Evolutionary conservation across 345 rosid species (phyloP).

Genomic region (Reutealis trisperma): DNA sequence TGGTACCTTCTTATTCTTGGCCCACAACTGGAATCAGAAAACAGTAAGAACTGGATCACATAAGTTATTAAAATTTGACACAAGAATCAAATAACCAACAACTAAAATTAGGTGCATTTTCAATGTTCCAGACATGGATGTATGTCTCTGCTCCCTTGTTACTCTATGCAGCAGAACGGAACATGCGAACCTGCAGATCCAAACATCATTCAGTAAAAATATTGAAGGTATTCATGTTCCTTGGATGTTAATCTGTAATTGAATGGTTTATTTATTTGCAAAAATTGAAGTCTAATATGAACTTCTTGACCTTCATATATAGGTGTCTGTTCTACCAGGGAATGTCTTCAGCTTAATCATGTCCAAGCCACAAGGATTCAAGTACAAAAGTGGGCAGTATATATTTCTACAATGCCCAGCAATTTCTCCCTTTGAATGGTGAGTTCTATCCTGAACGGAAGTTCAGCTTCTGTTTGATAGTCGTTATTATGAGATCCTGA

Average conservation of each 20-base stretch:
- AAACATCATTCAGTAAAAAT: constrained; percentile 68
- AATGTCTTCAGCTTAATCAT: constrained; percentile 73
- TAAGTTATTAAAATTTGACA: not conserved
- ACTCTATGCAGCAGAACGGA: constrained; percentile 77
- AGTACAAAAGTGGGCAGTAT: constrained; percentile 93
- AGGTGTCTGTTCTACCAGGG: constrained; percentile 91
- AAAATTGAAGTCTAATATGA: constrained; percentile 2
- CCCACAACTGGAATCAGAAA: constrained; percentile 65
- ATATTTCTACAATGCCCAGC: constrained; percentile 83
- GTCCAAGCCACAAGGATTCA: constrained; percentile 93
- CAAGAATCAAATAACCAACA: not conserved
- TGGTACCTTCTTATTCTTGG: constrained; percentile 70
- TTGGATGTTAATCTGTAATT: not conserved
- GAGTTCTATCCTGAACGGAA: constrained; percentile 13
- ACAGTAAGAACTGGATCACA: constrained; percentile 53
- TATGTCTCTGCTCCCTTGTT: constrained; percentile 73
- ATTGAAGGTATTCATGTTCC: constrained; percentile 50
- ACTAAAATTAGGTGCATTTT: constrained; percentile 5
- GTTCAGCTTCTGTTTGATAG: not conserved
- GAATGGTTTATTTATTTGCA: not conserved
- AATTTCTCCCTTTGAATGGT: constrained; percentile 91
- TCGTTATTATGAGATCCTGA: not conserved
- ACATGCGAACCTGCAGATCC: constrained; percentile 74
- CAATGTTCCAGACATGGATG: constrained; percentile 86
- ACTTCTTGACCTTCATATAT: constrained; percentile 23